A percentile compares a stretch with the other conserved stretches of the same genome.
phyloP scores from a whole-genome alignment of 1,139 yeast species.

The Suhomyces chickasaworum region DNA sequence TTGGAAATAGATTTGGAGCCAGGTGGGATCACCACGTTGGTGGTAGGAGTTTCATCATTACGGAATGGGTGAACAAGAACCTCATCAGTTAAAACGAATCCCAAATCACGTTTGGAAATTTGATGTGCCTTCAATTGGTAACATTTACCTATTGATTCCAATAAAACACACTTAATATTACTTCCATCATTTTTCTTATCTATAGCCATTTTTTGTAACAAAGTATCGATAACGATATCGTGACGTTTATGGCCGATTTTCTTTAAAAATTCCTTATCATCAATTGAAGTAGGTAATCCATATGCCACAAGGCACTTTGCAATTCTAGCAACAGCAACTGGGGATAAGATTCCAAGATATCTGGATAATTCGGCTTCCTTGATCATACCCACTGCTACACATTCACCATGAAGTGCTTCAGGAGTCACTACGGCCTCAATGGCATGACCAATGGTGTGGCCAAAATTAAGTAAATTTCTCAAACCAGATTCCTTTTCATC shows the following conservation, averaged over 20 bases:
- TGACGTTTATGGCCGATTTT: constrained; percentile 62
- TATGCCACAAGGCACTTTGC: constrained; percentile 81
- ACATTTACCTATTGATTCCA: constrained; percentile 85
- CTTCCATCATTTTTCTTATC: constrained; percentile 96
- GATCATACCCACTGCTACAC: constrained; percentile 94
- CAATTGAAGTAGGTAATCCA: constrained; percentile 77
- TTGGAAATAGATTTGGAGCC: constrained; percentile 97
- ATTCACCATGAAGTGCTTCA: constrained; percentile 95
- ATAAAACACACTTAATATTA: constrained; percentile 80
- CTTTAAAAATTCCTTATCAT: constrained; percentile 66
- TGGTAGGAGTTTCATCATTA: constrained; percentile 36
- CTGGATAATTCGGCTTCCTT: constrained; percentile 93
- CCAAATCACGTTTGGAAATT: constrained; percentile 76
- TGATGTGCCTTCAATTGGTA: constrained; percentile 86
- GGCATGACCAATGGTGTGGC: constrained; percentile 98
- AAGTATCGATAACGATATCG: constrained; percentile 67
- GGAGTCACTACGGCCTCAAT: constrained; percentile 96
- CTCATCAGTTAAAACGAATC: constrained; percentile 85
- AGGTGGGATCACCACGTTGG: constrained; percentile 73
- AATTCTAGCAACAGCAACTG: constrained; percentile 92
- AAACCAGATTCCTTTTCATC: constrained; percentile 97
- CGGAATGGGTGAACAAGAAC: constrained; percentile 62
- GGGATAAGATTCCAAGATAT: constrained; percentile 82
- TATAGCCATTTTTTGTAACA: constrained; percentile 85
- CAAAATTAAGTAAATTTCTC: constrained; percentile 89